These are phyloP conservation scores for Tylopilus balloui DNA, from an alignment of 768 basidiomycete genomes.

Conservation along the genomic window DNA sequence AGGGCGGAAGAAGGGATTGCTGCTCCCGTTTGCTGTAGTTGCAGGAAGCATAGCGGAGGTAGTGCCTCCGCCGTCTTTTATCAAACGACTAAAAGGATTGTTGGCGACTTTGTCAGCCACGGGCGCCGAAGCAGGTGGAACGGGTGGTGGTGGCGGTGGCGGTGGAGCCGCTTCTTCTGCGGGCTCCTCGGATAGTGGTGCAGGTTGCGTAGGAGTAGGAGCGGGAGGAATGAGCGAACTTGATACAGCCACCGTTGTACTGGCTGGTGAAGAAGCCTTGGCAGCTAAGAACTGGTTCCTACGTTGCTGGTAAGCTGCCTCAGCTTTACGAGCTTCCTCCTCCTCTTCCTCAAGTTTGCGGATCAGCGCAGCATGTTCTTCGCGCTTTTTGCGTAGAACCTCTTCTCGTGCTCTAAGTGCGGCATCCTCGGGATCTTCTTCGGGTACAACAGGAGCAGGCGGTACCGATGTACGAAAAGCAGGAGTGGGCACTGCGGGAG, in stretches of 20 bases:
- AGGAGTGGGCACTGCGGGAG: constrained; percentile 24
- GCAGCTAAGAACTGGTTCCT: constrained; percentile 36
- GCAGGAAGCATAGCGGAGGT: constrained; percentile 21
- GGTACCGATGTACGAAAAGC: constrained; percentile 23
- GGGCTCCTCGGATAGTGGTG: constrained; percentile 18
- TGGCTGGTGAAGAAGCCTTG: constrained; percentile 31
- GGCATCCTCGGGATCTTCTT: constrained; percentile 76
- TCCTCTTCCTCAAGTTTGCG: constrained; percentile 69
- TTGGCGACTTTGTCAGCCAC: constrained; percentile 50
- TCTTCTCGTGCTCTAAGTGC: constrained; percentile 65
- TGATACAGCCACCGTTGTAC: constrained; percentile 21
- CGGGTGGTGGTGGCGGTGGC: constrained; percentile 33
- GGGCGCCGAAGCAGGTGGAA: constrained; percentile 27
- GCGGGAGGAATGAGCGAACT: constrained; percentile 36
- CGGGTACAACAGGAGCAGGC: constrained; percentile 35
- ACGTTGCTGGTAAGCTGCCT: constrained; percentile 37
- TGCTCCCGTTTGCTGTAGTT: constrained; percentile 40
- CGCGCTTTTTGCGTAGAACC: constrained; percentile 63
- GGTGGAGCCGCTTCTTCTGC: constrained; percentile 28
- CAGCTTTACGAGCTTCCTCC: constrained; percentile 47
- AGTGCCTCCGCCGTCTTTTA: constrained; percentile 43
- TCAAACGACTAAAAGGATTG: constrained; percentile 77
- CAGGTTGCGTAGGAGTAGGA: constrained; percentile 29
- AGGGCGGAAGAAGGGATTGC: constrained; percentile 73
- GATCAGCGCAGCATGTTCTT: constrained; percentile 65